Evolutionary conservation across 202 grass and related monocot species (phyloP).

Genomic region (Panicum hallii): DNA sequence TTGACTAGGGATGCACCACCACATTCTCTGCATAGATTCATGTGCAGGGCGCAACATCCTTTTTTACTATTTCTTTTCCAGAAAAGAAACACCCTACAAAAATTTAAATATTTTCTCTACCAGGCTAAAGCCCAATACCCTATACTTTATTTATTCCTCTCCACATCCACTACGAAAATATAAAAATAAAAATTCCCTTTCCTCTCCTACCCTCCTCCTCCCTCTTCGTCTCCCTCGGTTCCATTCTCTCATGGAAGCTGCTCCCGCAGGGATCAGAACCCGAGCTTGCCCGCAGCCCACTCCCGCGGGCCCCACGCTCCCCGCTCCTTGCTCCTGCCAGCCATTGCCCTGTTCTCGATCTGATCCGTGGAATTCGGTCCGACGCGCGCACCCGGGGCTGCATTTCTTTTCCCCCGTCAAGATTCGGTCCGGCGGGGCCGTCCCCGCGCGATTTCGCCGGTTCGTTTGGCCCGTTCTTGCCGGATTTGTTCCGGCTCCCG

Average conservation of each 20-base stretch:
- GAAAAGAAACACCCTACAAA: slow-evolving; percentile 24
- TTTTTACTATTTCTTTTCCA: neutral
- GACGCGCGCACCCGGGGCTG: neutral
- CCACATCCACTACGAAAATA: slow-evolving; percentile 28
- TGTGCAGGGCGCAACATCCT: neutral
- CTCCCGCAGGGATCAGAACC: slow-evolving; percentile 48
- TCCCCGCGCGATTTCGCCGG: slow-evolving; percentile 29
- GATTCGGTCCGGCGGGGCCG: slow-evolving; percentile 41
- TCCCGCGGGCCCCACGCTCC: neutral
- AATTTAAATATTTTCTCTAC: slow-evolving; percentile 24
- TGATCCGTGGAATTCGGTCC: slow-evolving; percentile 40
- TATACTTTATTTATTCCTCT: slow-evolving; percentile 44
- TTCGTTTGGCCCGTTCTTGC: neutral
- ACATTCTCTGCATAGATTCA: slow-evolving; percentile 31
- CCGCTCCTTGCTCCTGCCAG: neutral
- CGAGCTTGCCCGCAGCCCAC: slow-evolving; percentile 37
- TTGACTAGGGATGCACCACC: neutral
- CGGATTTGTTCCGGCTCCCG: slow-evolving; percentile 32
- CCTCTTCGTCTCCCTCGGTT: slow-evolving; percentile 11
- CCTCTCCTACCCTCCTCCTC: neutral
- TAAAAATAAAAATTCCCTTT: slow-evolving; percentile 5
- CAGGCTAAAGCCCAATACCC: slow-evolving; percentile 12
- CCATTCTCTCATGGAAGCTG: slow-evolving; percentile 31
- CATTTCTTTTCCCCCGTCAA: slow-evolving; percentile 30
- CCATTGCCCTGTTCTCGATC: slow-evolving; percentile 20